Conservation (phyloP, 495 filamentous ascomycete species). For the Terfezia boudieri region DNA sequence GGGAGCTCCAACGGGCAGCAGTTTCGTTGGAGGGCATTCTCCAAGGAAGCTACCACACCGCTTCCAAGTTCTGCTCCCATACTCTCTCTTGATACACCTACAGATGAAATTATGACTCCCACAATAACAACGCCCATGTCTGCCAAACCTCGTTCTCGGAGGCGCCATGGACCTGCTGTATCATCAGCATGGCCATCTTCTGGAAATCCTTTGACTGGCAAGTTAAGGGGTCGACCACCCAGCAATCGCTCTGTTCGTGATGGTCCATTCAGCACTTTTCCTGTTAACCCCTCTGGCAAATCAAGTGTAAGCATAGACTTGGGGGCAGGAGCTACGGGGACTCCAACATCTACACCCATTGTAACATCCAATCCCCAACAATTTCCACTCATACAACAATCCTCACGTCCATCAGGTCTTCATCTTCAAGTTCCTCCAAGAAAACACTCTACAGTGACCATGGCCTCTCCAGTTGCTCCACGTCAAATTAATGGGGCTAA, state of each 20-base stretch:
- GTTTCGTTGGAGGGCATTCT: slow-evolving; percentile 26
- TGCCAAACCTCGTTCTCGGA: slow-evolving; percentile 27
- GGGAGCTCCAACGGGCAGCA: slow-evolving; percentile 19
- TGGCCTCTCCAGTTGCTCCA: slow-evolving; percentile 14
- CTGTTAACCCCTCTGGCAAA: slow-evolving; percentile 36
- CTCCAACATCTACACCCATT: slow-evolving; percentile 13
- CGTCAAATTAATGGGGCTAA: slow-evolving; percentile 3
- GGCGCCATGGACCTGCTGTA: slow-evolving; percentile 79
- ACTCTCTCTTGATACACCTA: not conserved
- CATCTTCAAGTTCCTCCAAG: slow-evolving; percentile 14
- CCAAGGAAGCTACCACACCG: slow-evolving; percentile 14
- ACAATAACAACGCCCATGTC: slow-evolving; percentile 8
- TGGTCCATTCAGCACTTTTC: slow-evolving; percentile 75
- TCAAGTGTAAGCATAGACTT: slow-evolving; percentile 8
- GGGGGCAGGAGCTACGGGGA: slow-evolving; percentile 8
- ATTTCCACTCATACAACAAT: slow-evolving; percentile 1
- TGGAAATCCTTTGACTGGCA: slow-evolving; percentile 42
- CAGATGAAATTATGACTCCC: not conserved
- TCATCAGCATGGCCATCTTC: slow-evolving; percentile 83
- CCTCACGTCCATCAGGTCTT: slow-evolving; percentile 11
- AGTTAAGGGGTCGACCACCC: slow-evolving; percentile 65
- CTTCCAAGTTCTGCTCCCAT: slow-evolving; percentile 9
- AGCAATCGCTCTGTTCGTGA: slow-evolving; percentile 50
- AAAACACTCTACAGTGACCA: slow-evolving; percentile 5
- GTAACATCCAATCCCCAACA: slow-evolving; percentile 11